phyloP scores from a whole-genome alignment of 2,329 filamentous ascomycete species.

The Calonectria hawksworthii region DNA sequence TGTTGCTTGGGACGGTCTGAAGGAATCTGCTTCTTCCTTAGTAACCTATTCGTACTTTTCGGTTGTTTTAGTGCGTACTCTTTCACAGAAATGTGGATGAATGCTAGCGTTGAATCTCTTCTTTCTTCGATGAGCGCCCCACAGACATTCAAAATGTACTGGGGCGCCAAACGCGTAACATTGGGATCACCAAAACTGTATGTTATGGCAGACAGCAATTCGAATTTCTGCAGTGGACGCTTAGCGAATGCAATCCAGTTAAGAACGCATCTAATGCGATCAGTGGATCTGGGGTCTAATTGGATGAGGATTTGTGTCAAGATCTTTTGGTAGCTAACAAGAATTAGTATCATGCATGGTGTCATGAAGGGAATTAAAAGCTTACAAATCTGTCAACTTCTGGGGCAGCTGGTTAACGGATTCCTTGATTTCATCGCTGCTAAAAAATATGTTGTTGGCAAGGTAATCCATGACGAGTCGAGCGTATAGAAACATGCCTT shows the following conservation, averaged over 20 bases:
- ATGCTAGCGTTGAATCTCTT: conserved; percentile 18
- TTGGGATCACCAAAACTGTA: conserved; percentile 7
- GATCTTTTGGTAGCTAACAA: conserved; percentile 23
- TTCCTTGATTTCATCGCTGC: conserved; percentile 19
- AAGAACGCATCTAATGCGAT: conserved; percentile 22
- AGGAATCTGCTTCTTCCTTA: conserved; percentile 19
- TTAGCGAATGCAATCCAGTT: conserved; percentile 32
- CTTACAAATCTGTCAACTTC: conserved; percentile 30
- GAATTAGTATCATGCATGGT: accelerated
- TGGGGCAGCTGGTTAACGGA: conserved; percentile 12
- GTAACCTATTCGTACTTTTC: accelerated
- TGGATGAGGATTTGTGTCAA: conserved; percentile 22
- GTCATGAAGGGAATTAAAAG: accelerated
- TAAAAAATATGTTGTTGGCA: conserved; percentile 28
- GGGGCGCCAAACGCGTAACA: neutral
- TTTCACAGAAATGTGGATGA: conserved; percentile 35
- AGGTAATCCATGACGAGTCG: conserved; percentile 37
- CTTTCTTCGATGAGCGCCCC: conserved; percentile 23
- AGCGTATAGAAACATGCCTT: conserved; percentile 40
- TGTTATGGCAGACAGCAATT: conserved; percentile 27
- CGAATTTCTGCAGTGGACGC: conserved; percentile 17
- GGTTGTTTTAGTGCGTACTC: conserved; percentile 14
- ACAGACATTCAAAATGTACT: conserved; percentile 13
- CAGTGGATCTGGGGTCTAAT: conserved; percentile 19
- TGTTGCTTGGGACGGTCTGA: neutral